These are phyloP conservation scores for Pyrenula aspistea DNA, from an alignment of 495 filamentous ascomycete species.

Conservation along the genomic window DNA sequence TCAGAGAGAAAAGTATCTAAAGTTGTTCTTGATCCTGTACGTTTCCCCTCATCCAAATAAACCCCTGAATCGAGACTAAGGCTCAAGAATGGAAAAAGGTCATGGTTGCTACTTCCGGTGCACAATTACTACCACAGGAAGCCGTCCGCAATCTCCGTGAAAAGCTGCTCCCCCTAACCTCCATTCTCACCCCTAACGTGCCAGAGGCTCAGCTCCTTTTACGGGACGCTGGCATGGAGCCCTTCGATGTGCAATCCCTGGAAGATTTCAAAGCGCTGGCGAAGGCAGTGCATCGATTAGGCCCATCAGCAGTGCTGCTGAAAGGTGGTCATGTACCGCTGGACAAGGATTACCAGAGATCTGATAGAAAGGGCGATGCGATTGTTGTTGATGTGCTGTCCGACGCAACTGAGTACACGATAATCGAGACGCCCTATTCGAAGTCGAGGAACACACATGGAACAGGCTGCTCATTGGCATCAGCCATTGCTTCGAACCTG, in stretches of 20 bases:
- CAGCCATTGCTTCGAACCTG: constrained; percentile 81
- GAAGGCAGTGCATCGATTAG: constrained; percentile 48
- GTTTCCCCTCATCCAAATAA: constrained; percentile 1
- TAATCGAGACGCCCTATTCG: constrained; percentile 57
- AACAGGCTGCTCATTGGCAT: constrained; percentile 90
- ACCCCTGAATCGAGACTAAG: not conserved
- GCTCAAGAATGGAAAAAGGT: constrained; percentile 42
- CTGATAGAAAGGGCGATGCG: constrained; percentile 36
- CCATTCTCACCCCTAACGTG: constrained; percentile 81
- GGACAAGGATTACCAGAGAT: constrained; percentile 32
- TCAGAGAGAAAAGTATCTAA: constrained; percentile 42
- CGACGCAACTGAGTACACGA: constrained; percentile 38
- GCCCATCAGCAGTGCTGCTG: constrained; percentile 68
- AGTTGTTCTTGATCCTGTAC: constrained; percentile 77
- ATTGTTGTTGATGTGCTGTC: constrained; percentile 65
- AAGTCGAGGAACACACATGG: constrained; percentile 79
- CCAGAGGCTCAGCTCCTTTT: constrained; percentile 75
- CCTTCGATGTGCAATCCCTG: constrained; percentile 37
- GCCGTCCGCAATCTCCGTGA: constrained; percentile 54
- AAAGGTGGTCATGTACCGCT: constrained; percentile 92
- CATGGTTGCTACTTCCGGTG: constrained; percentile 83
- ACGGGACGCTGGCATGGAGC: constrained; percentile 37
- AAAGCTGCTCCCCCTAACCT: constrained; percentile 62
- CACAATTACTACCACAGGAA: constrained; percentile 56
- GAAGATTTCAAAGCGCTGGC: constrained; percentile 58